Evolutionary conservation across 306 rosid species (phyloP).

Genomic region (Prunus salicina): DNA sequence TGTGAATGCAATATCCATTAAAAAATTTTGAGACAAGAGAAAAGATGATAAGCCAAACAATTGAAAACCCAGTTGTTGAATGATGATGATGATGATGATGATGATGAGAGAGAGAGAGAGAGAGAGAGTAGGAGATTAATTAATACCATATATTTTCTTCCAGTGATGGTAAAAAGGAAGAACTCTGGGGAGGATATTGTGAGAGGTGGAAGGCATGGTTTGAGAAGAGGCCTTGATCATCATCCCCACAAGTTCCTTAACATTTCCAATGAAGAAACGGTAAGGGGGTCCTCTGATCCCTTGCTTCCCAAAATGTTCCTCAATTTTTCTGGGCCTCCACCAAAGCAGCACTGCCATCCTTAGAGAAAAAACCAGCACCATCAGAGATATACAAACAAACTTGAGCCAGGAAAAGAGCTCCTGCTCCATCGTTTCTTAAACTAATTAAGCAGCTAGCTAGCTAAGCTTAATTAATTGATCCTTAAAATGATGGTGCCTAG

Average conservation of each 20-base stretch:
- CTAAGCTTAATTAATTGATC: background rate
- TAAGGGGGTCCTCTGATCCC: conserved; percentile 97
- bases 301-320: conserved; percentile 69
- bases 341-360: conserved; percentile 55
- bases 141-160: conserved; percentile 82
- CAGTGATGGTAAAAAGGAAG: conserved; percentile 97
- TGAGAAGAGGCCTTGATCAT: conserved; percentile 89
- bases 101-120: no score
- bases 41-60: background rate
- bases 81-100: background rate
- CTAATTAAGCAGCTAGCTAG: background rate
- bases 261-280: conserved; percentile 93
- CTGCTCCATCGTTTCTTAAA: conserved; percentile 31
- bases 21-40: background rate
- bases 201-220: conserved; percentile 78
- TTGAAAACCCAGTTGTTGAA: conserved; percentile 19
- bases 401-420: conserved; percentile 45
- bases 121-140: background rate
- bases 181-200: conserved; percentile 93
- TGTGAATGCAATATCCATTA: background rate
- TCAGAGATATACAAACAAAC: conserved; percentile 24
- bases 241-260: conserved; percentile 70
- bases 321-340: conserved; percentile 88
- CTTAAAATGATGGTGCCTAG: no score
- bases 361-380: conserved; percentile 29